Evolutionary conservation across 2,329 filamentous ascomycete species (phyloP), one percentile per base, ranked within the genome.

Genomic region (Nothopassalora personata): DNA sequence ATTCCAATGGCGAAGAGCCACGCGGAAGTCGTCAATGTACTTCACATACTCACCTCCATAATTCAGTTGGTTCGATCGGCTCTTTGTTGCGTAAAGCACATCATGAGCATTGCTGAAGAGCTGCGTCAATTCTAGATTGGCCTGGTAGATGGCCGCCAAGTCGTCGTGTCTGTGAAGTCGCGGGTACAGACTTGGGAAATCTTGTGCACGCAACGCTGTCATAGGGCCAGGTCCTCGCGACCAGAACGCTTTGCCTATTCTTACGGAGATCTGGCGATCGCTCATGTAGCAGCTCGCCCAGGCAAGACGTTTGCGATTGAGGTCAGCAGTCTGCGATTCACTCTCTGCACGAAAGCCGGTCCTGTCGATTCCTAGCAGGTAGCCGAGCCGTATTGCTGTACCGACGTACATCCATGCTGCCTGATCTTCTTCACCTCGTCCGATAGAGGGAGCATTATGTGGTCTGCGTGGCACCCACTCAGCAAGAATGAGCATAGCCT

Each of bases 71-170:
- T 68, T 69, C 15, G 67, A 68, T 13, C 70, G 63, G 55, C 63
- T 67, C 48, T 72, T 72, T 0, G 70, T 70, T 7, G 70, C 68
- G 49, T 72, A 72, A 3, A 72, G 61, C 4, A 72, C 69, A 54
- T 72, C 70, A 52, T 72, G 70, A 9, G 70, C 70, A 39, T 72
- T 72, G 55, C 65, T 67, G 64, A 72, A 72, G 1, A 72, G 65
- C 58, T 72, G 70, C 1, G 70, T 72, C 18, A 72, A 59, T 48
- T 72, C 70, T 51, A 72, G 51, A 36, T 72, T 70, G 6, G 70
- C 70, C 54, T 72, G 68, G 28, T 68, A 70, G 19, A 72, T 70
- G 10, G 70, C 68, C 7, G 70, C 68, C 60, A 69, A 71, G 57
- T 72, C 68, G 45, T 71, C 69, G 28, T 67, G 61, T 9, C 61